phyloP scores from a whole-genome alignment of 2,329 filamentous ascomycete species.

The Aureobasidium sp. region DNA sequence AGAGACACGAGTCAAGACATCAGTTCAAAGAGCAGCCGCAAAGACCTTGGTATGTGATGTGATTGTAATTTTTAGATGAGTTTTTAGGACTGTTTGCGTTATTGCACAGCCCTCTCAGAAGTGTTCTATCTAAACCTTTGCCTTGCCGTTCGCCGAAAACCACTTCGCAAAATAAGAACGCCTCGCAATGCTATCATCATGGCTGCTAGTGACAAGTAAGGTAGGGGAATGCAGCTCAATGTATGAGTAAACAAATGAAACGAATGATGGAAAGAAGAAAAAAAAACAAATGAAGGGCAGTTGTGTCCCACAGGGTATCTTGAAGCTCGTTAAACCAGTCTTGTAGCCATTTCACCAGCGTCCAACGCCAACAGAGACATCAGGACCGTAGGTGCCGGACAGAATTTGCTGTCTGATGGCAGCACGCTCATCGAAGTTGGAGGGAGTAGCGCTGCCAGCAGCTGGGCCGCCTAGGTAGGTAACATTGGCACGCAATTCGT shows the following conservation, averaged over 20 bases:
- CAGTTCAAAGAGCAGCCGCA: no score
- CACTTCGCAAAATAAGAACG: slow-evolving; percentile 3
- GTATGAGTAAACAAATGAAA: slow-evolving; percentile 1
- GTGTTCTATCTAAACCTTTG: neutral
- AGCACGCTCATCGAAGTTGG: slow-evolving; percentile 27
- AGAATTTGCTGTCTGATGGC: slow-evolving; percentile 42
- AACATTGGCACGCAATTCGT: slow-evolving; percentile 58
- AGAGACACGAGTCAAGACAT: no score
- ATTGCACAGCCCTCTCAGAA: neutral
- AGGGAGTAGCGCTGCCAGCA: slow-evolving; percentile 14
- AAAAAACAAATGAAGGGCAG: slow-evolving; percentile 1
- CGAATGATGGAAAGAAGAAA: neutral
- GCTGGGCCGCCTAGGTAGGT: slow-evolving; percentile 21
- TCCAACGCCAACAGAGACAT: slow-evolving; percentile 49
- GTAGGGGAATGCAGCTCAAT: neutral
- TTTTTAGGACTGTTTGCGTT: neutral
- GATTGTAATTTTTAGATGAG: neutral
- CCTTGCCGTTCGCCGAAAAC: slow-evolving; percentile 3
- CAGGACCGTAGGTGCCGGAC: slow-evolving; percentile 34
- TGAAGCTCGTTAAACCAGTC: slow-evolving; percentile 3
- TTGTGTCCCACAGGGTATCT: slow-evolving; percentile 7
- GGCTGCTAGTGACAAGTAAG: slow-evolving; percentile 3
- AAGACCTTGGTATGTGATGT: neutral
- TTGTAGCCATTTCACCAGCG: slow-evolving; percentile 37
- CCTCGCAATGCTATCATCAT: slow-evolving; percentile 8